Base-by-base conservation (phyloP, 805 yeast genomes). In the Debaryomyces maramus region DNA sequence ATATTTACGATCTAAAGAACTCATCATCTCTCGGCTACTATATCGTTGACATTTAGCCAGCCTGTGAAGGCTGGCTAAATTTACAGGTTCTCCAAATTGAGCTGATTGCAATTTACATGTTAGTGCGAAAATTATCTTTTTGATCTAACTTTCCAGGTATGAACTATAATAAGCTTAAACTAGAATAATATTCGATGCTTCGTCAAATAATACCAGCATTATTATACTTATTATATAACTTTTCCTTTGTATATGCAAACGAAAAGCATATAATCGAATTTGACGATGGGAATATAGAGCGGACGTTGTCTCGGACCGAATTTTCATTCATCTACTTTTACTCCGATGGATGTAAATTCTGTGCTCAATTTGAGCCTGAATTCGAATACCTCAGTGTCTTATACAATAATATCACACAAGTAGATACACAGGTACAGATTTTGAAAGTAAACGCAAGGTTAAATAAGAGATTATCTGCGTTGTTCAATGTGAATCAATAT, bases 291-390 rank as follows among this genome's bases (percentile, higher is more conserved):
- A 36, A 43, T 34, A 40, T 56, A 4, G 46, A 40, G 18, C 30
- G 32, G 9, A 42, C 51, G 3, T 45, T 64, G 6, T 44, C 41
- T 17, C 40, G 50, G 21, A 55, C 61, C 10, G 47, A 52, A 18
- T 67, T 55, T 42, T 65, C 79, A 4, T 58, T 76, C 28, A 66
- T 76, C 11, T 72, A 72, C 48, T 75, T 80, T 49, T 74, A 70
- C 46, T 63, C 76, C 1, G 64, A 67, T 1, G 56, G 51, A 1
- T 70, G 75, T 43, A 47, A 47, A 39, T 63, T 47, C 43, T 70
- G 75, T 43, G 35, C 39, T n/a, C 45, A 45, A 10, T 65, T 70
- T 36, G 54, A 55, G 14, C 65, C 67, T 3, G 55, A 53, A 3
- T 67, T 63, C 35, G 58, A 56, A 18, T 70, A 72, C 3, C 46